These are phyloP conservation scores for Ceratobasidium sp. DNA, from an alignment of 1,284 basidiomycete species.

Conservation along the genomic window DNA sequence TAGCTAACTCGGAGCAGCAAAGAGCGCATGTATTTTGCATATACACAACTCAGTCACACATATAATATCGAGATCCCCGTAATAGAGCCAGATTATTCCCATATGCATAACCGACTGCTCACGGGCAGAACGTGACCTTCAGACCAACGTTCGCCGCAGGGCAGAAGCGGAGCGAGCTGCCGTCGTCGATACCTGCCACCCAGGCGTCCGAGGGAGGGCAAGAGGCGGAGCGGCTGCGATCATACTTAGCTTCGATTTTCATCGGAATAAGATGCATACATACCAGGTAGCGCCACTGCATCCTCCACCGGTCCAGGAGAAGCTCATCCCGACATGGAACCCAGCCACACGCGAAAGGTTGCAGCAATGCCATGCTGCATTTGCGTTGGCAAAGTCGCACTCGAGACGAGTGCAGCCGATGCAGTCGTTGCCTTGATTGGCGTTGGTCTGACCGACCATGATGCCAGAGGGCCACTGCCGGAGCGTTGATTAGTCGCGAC, in stretches of 20 bases:
- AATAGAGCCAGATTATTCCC: too few species aligned
- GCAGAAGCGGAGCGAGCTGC: conserved; percentile 19
- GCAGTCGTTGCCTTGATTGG: conserved; percentile 24
- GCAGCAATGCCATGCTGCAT: conserved; percentile 23
- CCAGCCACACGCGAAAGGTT: conserved; percentile 18
- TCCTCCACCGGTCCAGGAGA: conserved; percentile 27
- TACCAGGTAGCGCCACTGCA: conserved; percentile 25
- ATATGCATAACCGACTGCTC: too few species aligned
- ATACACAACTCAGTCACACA: too few species aligned
- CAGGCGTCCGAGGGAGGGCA: conserved; percentile 25
- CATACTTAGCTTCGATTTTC: background rate
- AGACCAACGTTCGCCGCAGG: conserved; percentile 8
- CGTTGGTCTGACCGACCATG: conserved; percentile 19
- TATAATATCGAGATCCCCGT: too few species aligned
- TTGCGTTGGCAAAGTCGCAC: conserved; percentile 28
- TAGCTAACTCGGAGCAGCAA: too few species aligned
- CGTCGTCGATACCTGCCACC: conserved; percentile 21
- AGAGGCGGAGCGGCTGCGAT: background rate
- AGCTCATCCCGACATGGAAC: conserved; percentile 25
- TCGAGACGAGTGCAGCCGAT: conserved; percentile 20
- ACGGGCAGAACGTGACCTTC: conserved; percentile 22
- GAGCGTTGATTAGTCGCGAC: background rate
- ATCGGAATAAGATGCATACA: background rate
- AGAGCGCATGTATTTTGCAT: too few species aligned
- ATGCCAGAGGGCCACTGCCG: conserved; percentile 25